Conservation (phyloP, 805 yeast genomes). For the Kuraishia borneana region DNA sequence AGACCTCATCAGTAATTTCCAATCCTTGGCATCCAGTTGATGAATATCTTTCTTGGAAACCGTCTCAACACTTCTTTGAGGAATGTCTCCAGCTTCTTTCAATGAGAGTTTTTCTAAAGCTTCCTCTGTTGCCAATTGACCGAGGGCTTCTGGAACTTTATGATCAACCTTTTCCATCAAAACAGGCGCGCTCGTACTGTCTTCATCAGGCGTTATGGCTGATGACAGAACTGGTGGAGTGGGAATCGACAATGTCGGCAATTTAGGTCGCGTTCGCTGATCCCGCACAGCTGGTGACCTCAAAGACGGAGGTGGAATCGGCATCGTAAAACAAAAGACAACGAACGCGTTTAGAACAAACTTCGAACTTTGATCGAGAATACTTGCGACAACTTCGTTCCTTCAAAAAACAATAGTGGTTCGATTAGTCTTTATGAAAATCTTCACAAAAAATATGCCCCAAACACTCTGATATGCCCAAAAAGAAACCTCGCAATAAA, state of each 20-base stretch:
- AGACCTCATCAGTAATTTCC: slow-evolving; percentile 51
- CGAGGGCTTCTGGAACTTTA: not conserved
- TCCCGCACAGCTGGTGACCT: not conserved
- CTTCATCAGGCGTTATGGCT: not conserved
- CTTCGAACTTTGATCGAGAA: too few species aligned
- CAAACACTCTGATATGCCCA: too few species aligned
- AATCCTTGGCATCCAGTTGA: slow-evolving; percentile 59
- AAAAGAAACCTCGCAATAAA: too few species aligned
- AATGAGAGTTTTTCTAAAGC: not conserved
- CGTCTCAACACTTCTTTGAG: not conserved
- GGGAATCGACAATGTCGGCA: slow-evolving; percentile 14
- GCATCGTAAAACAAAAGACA: not conserved
- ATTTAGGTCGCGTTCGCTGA: slow-evolving; percentile 6
- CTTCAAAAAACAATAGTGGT: too few species aligned
- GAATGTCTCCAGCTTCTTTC: not conserved
- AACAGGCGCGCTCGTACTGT: slow-evolving; percentile 1
- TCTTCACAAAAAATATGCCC: too few species aligned
- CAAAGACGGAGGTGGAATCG: not conserved
- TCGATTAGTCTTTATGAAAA: too few species aligned
- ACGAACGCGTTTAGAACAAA: too few species aligned
- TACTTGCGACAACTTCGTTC: too few species aligned
- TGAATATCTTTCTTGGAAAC: slow-evolving; percentile 24
- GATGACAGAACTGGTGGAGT: slow-evolving; percentile 2
- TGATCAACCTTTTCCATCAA: not conserved
- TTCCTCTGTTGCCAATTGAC: not conserved